These are phyloP conservation scores for Oldenlandia corymbosa DNA, from an alignment of 257 asterid species.

Conservation along the genomic window DNA sequence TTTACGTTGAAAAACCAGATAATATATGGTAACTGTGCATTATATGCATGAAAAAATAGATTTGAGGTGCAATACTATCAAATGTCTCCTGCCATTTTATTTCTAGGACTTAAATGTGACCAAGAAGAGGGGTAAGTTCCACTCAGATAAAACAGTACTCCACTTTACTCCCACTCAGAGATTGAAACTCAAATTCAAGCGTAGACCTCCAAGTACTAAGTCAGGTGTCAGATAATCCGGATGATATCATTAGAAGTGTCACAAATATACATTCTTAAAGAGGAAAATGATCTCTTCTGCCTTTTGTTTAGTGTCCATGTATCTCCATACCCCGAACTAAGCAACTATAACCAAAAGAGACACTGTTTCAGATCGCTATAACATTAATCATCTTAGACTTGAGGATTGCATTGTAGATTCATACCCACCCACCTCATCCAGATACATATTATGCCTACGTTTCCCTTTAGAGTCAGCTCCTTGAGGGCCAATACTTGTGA, in stretches of 20 bases:
- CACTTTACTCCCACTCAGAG: background rate
- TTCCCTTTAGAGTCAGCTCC: too few relatives aligned
- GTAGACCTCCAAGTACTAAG: background rate
- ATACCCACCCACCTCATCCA: background rate
- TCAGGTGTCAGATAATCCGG: background rate
- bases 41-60: background rate
- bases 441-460: background rate
- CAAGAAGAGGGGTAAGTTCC: background rate
- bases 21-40: too few relatives aligned
- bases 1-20: background rate
- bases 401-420: background rate
- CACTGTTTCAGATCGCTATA: too few relatives aligned
- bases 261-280: background rate
- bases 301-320: background rate
- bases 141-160: background rate
- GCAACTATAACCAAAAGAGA: too few relatives aligned
- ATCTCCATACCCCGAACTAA: background rate
- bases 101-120: too few relatives aligned
- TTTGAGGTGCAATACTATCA: background rate
- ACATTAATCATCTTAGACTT: background rate
- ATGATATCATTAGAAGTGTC: background rate
- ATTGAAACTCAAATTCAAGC: background rate
- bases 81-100: too few relatives aligned
- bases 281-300: background rate
- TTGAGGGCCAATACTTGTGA: too few relatives aligned